phyloP scores from a whole-genome alignment of 441 rosid species.

The Dalechampia spathulata region DNA sequence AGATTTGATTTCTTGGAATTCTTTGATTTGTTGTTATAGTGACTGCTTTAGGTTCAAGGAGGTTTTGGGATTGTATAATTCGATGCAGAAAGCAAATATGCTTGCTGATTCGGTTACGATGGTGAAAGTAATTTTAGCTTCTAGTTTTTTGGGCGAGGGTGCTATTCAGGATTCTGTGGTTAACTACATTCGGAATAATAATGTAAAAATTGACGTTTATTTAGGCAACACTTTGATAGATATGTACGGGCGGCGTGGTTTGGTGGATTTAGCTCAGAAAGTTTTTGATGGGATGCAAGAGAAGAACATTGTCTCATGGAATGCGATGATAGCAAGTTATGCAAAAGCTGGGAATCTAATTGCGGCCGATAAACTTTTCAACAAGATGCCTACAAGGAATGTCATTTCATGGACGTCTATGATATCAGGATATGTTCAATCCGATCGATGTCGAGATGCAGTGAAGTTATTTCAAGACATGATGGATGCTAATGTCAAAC shows the following conservation, averaged over 20 bases:
- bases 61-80: constrained; percentile 36
- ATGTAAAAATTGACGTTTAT: constrained; percentile 38
- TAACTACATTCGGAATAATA: constrained; percentile 33
- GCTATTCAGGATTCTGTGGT: constrained; percentile 27
- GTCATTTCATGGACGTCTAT: constrained; percentile 52
- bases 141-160: constrained; percentile 20
- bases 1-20: constrained; percentile 73
- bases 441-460: constrained; percentile 28
- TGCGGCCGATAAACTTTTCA: constrained; percentile 33
- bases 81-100: constrained; percentile 35
- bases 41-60: constrained; percentile 31
- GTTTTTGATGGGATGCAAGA: constrained; percentile 40
- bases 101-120: constrained; percentile 57
- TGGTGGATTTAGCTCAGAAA: constrained; percentile 30
- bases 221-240: constrained; percentile 51
- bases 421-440: constrained; percentile 42
- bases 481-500: constrained; percentile 26
- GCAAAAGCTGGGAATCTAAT: constrained; percentile 20
- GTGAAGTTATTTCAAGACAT: constrained; percentile 31
- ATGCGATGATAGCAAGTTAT: constrained; percentile 35
- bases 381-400: constrained; percentile 40
- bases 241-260: constrained; percentile 42
- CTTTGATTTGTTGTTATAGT: constrained; percentile 60
- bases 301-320: constrained; percentile 44
- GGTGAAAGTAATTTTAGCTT: constrained; percentile 53